phyloP scores from a whole-genome alignment of 1,139 yeast genomes.

The Meyerozyma elateridarum region DNA sequence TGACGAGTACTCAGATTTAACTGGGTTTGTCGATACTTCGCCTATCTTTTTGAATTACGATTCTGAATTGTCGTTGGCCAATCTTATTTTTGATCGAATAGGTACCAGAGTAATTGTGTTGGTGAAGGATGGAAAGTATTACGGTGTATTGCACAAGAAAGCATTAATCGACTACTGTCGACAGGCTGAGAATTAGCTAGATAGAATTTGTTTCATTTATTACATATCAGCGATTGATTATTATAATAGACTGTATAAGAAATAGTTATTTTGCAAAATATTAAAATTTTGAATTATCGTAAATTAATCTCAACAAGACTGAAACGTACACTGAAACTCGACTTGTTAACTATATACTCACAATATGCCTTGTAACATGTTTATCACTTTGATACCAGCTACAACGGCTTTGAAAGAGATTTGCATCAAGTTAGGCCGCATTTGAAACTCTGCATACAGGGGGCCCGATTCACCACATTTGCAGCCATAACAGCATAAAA shows the following conservation, averaged over 20 bases:
- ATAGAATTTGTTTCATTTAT: background rate
- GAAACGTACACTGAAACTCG: too few relatives aligned
- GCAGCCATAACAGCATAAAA: slow-evolving; percentile 1
- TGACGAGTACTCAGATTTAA: slow-evolving; percentile 35
- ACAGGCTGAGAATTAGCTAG: slow-evolving; percentile 3
- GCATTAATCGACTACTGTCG: slow-evolving; percentile 46
- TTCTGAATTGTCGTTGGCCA: slow-evolving; percentile 50
- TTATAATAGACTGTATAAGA: too few relatives aligned
- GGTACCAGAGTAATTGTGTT: slow-evolving; percentile 53
- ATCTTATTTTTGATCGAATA: slow-evolving; percentile 49
- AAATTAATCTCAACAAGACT: too few relatives aligned
- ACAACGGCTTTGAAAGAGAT: too few relatives aligned
- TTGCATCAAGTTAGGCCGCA: too few relatives aligned
- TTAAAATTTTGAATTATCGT: too few relatives aligned
- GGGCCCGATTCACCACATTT: slow-evolving; percentile 4
- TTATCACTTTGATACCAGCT: too few relatives aligned
- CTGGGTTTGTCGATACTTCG: slow-evolving; percentile 39
- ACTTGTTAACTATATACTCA: too few relatives aligned
- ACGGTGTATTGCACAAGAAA: slow-evolving; percentile 55
- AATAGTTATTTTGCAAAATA: too few relatives aligned
- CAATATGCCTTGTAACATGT: too few relatives aligned
- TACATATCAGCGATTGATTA: background rate
- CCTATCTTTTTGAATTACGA: slow-evolving; percentile 49
- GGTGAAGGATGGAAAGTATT: slow-evolving; percentile 44
- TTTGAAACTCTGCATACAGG: too few relatives aligned